phyloP scores from a whole-genome alignment of 2,329 filamentous ascomycete genomes.

The Exophiala spinifera region DNA sequence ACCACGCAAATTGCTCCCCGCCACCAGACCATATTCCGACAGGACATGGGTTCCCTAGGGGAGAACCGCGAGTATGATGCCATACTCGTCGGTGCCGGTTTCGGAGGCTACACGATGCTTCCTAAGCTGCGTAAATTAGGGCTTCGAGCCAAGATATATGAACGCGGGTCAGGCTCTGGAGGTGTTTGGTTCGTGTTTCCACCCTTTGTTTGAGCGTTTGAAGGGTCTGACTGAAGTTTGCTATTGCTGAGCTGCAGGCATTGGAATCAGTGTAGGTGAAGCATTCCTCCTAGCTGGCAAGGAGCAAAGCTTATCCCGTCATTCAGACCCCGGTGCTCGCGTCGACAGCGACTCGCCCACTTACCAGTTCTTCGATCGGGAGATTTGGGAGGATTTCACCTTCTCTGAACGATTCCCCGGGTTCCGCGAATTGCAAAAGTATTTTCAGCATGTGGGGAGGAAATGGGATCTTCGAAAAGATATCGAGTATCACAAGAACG shows the following conservation, averaged over 20 bases:
- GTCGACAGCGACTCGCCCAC: conserved; percentile 24
- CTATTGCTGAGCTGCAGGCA: too few species aligned
- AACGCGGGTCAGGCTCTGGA: conserved; percentile 37
- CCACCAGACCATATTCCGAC: neutral
- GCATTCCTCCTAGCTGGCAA: too few species aligned
- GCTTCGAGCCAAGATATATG: conserved; percentile 36
- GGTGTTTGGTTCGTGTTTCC: conserved; percentile 50
- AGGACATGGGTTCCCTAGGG: conserved; percentile 12
- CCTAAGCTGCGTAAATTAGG: conserved; percentile 35
- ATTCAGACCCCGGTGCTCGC: conserved; percentile 39
- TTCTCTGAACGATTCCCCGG: conserved; percentile 41
- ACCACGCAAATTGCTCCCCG: neutral
- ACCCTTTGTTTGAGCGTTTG: too few species aligned
- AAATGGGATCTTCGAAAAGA: conserved; percentile 40
- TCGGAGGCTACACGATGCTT: conserved; percentile 27
- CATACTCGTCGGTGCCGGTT: conserved; percentile 26
- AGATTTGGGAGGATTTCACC: conserved; percentile 46
- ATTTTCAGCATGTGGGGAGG: conserved; percentile 43
- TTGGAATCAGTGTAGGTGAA: too few species aligned
- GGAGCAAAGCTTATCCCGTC: too few species aligned
- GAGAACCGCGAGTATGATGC: conserved; percentile 12
- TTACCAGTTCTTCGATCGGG: conserved; percentile 29
- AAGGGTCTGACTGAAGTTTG: too few species aligned
- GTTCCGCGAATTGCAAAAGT: conserved; percentile 38
- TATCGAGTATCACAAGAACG: conserved; percentile 31